Base-by-base conservation (phyloP, 371 early-diverging fungal species). In the Mortierella sp. region DNA sequence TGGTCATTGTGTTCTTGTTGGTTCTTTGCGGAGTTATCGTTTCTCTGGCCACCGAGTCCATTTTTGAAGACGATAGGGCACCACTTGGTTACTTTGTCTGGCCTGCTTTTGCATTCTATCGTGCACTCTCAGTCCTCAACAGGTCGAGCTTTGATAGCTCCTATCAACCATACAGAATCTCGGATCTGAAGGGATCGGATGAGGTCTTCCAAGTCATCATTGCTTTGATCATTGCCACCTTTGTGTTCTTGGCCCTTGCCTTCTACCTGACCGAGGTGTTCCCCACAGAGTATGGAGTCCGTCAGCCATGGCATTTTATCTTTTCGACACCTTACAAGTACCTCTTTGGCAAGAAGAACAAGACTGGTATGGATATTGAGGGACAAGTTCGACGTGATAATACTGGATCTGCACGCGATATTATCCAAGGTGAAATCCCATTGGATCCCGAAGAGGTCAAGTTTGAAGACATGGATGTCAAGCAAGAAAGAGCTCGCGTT, bases 61-160 rank as follows among this genome's bases (percentile, higher is more conserved):
- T 90, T 52, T 87, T 75, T 59, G 46, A 62, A 15, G 65, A 65
- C n/a, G 59, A 70, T 55, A 45, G 61, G 1, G 73, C 70, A 44
- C 72, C 89, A 28, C 19, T 75, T 18, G 85, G 81, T 1, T 89
- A 86, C 75, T 88, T 86, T 81, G 62, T 90, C 60, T 93, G 93
- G 92, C 91, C 93, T 3, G 89, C 90, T 4, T 92, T 93, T 75
- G 92, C 92, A 14, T 92, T 92, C 79, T 92, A 90, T 80, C 75
- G 85, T 9, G 85, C 84, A 5, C 74, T 93, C 51, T 66, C 73
- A 11, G 60, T 84, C 15, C 72, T 91, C 62, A 88, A 89, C 66
- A 29, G 30, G 6, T 86, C 85, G 0, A 83, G 86, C 50, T 77
- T 72, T 15, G 66, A 77, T 37, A 57, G 23, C 19, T 45, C 62